Evolutionary conservation across 2,329 filamentous ascomycete species (phyloP).

Genomic region (Curvularia verruculosa): DNA sequence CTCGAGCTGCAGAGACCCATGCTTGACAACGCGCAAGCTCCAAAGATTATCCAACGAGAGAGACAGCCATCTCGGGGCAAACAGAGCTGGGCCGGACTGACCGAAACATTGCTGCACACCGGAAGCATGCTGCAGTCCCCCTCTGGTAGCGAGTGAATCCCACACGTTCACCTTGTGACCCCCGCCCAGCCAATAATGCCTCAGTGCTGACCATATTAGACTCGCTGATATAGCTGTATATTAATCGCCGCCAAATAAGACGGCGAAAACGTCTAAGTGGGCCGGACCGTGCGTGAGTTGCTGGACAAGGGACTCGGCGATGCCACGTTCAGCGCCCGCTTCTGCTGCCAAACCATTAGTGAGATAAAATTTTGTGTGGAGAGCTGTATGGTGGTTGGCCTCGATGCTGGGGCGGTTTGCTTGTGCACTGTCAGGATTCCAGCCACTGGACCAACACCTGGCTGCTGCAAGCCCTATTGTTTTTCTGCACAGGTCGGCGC

Average conservation of each 20-base stretch:
- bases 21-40: constrained; percentile 1
- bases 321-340: constrained; percentile 8
- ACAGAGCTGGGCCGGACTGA: constrained; percentile 5
- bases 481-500: neutral
- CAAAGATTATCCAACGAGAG: neutral
- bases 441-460: neutral
- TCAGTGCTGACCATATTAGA: constrained; percentile 14
- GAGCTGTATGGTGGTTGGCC: neutral
- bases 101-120: constrained; percentile 11
- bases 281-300: constrained; percentile 7
- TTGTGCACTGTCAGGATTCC: neutral
- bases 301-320: constrained; percentile 6
- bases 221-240: constrained; percentile 7
- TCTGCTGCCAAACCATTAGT: neutral
- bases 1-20: neutral
- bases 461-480: neutral
- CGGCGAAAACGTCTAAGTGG: constrained; percentile 7
- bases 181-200: constrained; percentile 9
- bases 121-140: constrained; percentile 2
- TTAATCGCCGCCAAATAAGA: constrained; percentile 14
- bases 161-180: constrained; percentile 8
- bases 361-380: constrained; percentile 1
- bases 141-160: constrained; percentile 16
- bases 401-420: neutral
- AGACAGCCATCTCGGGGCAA: neutral